Evolutionary conservation across 208 protist species (phyloP).

Genomic region (Tetramitus jugosus): DNA sequence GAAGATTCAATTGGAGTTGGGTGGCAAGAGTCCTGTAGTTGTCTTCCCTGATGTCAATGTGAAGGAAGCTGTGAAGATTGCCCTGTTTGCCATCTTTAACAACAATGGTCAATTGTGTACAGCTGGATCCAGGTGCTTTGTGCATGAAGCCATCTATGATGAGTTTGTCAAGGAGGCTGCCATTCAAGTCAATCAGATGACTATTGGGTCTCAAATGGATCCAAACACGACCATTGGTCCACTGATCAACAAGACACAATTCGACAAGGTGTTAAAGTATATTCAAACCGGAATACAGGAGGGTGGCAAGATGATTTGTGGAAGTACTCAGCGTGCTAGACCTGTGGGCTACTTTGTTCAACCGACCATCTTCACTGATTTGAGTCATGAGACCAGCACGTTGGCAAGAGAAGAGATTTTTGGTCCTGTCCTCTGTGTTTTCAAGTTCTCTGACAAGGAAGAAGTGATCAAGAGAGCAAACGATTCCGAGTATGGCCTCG

Average conservation of each 20-base stretch:
- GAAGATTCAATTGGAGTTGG: conserved; percentile 41
- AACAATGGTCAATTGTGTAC: conserved; percentile 73
- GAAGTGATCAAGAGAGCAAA: conserved; percentile 66
- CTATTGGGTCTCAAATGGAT: not conserved
- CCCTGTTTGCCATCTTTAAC: conserved; percentile 55
- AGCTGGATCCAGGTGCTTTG: conserved; percentile 66
- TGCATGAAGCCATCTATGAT: conserved; percentile 69
- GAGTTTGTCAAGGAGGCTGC: conserved; percentile 52
- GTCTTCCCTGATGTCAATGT: conserved; percentile 68
- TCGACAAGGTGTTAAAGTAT: conserved; percentile 59
- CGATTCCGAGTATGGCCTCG: conserved; percentile 64
- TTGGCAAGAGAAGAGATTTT: conserved; percentile 76
- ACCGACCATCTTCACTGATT: conserved; percentile 61
- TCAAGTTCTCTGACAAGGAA: conserved; percentile 65
- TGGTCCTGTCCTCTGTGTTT: conserved; percentile 65
- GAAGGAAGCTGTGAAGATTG: conserved; percentile 52
- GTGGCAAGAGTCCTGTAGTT: conserved; percentile 50
- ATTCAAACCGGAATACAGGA: conserved; percentile 62
- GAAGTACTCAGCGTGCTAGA: conserved; percentile 38
- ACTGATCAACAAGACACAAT: conserved; percentile 42
- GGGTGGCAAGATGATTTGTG: conserved; percentile 51
- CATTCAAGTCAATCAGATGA: not conserved
- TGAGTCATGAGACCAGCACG: conserved; percentile 63
- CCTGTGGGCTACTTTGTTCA: conserved; percentile 64
- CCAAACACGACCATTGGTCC: not conserved